Evolutionary conservation across 306 rosid genomes (phyloP).

Genomic region (Rosa persica): DNA sequence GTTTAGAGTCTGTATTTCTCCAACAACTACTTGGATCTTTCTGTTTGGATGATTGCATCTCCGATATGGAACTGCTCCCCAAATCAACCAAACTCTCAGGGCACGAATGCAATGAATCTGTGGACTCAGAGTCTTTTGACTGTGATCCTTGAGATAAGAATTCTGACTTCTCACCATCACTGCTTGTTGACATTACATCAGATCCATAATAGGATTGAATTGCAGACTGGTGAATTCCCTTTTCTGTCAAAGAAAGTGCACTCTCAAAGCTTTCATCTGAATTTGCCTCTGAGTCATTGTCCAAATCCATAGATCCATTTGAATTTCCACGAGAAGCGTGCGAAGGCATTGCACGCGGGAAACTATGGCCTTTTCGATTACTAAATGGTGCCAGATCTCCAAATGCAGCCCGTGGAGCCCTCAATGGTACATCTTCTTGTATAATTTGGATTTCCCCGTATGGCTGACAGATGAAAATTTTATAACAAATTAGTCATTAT

Average conservation of each 20-base stretch:
- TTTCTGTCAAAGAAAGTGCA: slow-evolving; percentile 59
- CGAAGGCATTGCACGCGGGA: slow-evolving; percentile 22
- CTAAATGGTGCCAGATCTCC: slow-evolving; percentile 49
- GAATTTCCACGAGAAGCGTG: slow-evolving; percentile 35
- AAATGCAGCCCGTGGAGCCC: slow-evolving; percentile 74
- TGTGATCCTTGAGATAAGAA: slow-evolving; percentile 36
- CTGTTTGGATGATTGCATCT: slow-evolving; percentile 41
- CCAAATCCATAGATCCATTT: slow-evolving; percentile 40
- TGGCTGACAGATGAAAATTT: slow-evolving; percentile 52
- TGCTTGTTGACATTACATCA: slow-evolving; percentile 46
- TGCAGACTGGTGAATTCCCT: slow-evolving; percentile 52
- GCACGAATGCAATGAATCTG: slow-evolving; percentile 38
- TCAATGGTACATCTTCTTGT: slow-evolving; percentile 74
- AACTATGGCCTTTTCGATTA: slow-evolving; percentile 22
- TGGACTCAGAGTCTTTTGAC: slow-evolving; percentile 43
- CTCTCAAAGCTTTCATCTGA: slow-evolving; percentile 78
- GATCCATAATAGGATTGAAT: slow-evolving; percentile 42
- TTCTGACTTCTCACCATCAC: slow-evolving; percentile 54
- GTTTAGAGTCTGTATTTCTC: slow-evolving; percentile 32
- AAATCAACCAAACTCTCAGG: slow-evolving; percentile 38
- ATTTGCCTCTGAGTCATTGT: slow-evolving; percentile 51
- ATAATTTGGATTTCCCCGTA: slow-evolving; percentile 89
- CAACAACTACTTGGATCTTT: slow-evolving; percentile 32
- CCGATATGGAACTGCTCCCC: slow-evolving; percentile 49
- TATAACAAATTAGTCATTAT: slow-evolving; percentile 28